Evolutionary conservation across 2,329 filamentous ascomycete genomes (phyloP).

Genomic region (Hypoxylon sp.): DNA sequence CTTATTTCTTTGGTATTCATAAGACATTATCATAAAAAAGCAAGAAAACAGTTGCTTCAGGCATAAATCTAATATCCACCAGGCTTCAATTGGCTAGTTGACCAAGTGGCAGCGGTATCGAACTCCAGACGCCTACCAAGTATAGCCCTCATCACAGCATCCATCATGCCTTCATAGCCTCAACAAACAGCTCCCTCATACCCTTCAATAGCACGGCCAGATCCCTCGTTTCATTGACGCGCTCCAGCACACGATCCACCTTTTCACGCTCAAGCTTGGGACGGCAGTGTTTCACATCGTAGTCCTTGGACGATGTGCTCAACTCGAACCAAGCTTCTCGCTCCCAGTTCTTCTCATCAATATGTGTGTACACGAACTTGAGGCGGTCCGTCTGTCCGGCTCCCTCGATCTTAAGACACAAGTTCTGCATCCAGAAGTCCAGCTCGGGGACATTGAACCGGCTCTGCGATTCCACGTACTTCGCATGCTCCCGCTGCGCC

Average conservation of each 20-base stretch:
- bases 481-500: conserved; percentile 79
- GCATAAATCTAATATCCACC: conserved; percentile 3
- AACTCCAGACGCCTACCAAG: conserved; percentile 27
- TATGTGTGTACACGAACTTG: conserved; percentile 89
- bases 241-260: conserved; percentile 81
- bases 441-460: conserved; percentile 93
- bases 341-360: conserved; percentile 90
- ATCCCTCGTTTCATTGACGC: conserved; percentile 85
- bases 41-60: not conserved
- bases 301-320: conserved; percentile 84
- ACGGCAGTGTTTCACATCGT: conserved; percentile 84
- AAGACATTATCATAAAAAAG: not conserved
- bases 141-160: conserved; percentile 4
- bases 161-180: conserved; percentile 70
- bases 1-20: not conserved
- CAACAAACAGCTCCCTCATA: conserved; percentile 84
- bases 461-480: conserved; percentile 84
- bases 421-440: conserved; percentile 93
- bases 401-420: conserved; percentile 91
- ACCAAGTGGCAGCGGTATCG: conserved; percentile 12
- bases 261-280: conserved; percentile 86
- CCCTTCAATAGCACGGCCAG: conserved; percentile 81
- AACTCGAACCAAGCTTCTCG: conserved; percentile 95
- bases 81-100: not conserved
- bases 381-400: conserved; percentile 86